Evolutionary conservation across 768 basidiomycete species (phyloP).

Genomic region (Calocybe cyanea): DNA sequence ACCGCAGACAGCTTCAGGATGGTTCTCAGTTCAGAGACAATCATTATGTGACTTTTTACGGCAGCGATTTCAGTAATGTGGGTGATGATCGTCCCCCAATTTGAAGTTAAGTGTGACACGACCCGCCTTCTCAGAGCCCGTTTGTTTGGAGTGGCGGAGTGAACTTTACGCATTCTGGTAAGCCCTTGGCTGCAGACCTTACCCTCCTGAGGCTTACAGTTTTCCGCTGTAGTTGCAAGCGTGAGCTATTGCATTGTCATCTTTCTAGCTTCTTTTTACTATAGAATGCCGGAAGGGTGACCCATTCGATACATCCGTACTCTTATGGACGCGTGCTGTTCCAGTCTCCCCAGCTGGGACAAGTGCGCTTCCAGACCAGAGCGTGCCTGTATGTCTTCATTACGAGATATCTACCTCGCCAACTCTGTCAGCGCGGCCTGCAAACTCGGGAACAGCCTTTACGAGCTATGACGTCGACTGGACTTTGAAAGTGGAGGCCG

Average conservation of each 20-base stretch:
- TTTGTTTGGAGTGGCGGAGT: slow-evolving; percentile 5
- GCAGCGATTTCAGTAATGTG: slow-evolving; percentile 9
- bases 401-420: slow-evolving; percentile 40
- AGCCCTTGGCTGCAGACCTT: slow-evolving; percentile 25
- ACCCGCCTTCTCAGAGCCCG: neutral
- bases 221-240: slow-evolving; percentile 37
- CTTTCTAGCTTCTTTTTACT: neutral
- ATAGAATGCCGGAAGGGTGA: slow-evolving; percentile 38
- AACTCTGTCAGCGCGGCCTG: slow-evolving; percentile 27
- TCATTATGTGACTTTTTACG: slow-evolving; percentile 10
- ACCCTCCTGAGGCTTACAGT: neutral
- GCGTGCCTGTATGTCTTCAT: slow-evolving; percentile 47
- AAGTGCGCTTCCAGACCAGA: slow-evolving; percentile 37
- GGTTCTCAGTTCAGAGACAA: slow-evolving; percentile 9
- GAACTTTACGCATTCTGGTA: slow-evolving; percentile 7
- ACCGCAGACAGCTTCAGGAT: slow-evolving; percentile 7
- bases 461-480: slow-evolving; percentile 57
- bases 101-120: no score
- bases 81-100: neutral
- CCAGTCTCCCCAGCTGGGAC: slow-evolving; percentile 27
- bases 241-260: slow-evolving; percentile 26
- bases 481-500: slow-evolving; percentile 59
- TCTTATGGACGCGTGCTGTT: slow-evolving; percentile 56
- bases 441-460: slow-evolving; percentile 47
- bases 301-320: slow-evolving; percentile 48